Base-by-base conservation (phyloP, 1,284 basidiomycete species). In the Polyporus tsugae region DNA sequence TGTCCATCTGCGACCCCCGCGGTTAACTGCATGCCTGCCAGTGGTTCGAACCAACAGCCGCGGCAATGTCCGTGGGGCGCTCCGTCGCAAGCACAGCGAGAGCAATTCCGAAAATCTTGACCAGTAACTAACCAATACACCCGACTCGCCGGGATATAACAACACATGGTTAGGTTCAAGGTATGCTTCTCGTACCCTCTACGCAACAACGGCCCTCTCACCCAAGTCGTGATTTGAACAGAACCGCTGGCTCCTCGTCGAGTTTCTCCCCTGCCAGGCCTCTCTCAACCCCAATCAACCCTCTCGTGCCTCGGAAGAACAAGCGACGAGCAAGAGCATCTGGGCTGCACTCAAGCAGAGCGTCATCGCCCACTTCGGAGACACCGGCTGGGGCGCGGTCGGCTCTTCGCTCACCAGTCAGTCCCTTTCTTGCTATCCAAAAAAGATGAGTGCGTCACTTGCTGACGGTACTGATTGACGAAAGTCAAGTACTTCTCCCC, bases 401-500 rank as follows among this genome's bases (percentile, higher is more conserved):
- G 91, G 86, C 0, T 77, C 87, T 17, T 91, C 90, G 1, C 78
- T 95, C 63, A 89, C 83, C 29, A 89, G 93, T 92, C 63, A 61
- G 78, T 82, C 6, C 29, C 29, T 25, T 49, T 22, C 46, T 1
- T 6, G 2, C 29, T 29, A 2, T 29, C 29, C 1, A 29, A 29
- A 29, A 29, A 29, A 6, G 7, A 9, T 7, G 46, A 4, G 1
- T 49, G 13, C 11, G 11, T 15, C 46, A 2, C 13, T 52, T 25
- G 9, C 46, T 52, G 11, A 52, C 22, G 9, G 22, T 25, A 1
- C 4, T 13, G 10, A 4, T 5, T 15, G n/a, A n/a, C 6, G 39
- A 7, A 67, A 94, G 93, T 95, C 68, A 95, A 94, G 78, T 95
- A 95, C 75, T 94, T 89, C 75, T 94, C 93, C 0, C 91, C 92